A percentile compares a stretch with the other conserved stretches of the same genome.
These are phyloP conservation scores for Gossypium armourianum DNA, from an alignment of 441 rosid species.

Conservation along the genomic window DNA sequence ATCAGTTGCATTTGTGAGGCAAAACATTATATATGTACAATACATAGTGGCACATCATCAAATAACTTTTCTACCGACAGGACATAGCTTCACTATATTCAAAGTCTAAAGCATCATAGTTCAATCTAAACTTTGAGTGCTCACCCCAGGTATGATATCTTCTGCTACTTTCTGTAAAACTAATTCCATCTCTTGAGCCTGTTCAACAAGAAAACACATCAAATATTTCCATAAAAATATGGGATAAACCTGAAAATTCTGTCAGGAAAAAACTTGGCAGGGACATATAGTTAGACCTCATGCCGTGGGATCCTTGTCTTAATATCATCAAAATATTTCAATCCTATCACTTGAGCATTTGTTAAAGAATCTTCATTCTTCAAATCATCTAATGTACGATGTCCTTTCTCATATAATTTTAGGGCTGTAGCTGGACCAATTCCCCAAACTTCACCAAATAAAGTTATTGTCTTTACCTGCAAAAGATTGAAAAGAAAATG, in stretches of 20 bases:
- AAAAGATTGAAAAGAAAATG: constrained; percentile 16
- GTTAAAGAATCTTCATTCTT: constrained; percentile 68
- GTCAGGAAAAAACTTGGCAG: constrained; percentile 9
- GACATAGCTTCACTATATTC: background rate
- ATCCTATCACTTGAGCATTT: constrained; percentile 62
- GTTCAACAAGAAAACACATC: constrained; percentile 10
- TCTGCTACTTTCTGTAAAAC: constrained; percentile 62
- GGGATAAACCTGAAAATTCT: constrained; percentile 9
- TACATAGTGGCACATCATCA: constrained; percentile 3
- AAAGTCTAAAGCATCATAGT: constrained; percentile 6
- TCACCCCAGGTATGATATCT: constrained; percentile 71
- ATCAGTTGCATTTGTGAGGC: background rate
- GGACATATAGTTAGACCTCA: constrained; percentile 42
- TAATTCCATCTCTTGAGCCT: constrained; percentile 81
- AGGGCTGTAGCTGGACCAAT: constrained; percentile 88
- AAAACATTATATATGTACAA: background rate
- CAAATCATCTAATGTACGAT: constrained; percentile 65
- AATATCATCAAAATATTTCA: constrained; percentile 81
- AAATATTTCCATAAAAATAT: background rate
- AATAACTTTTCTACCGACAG: background rate
- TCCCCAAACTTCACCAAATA: constrained; percentile 96
- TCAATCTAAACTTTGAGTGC: constrained; percentile 18
- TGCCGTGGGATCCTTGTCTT: constrained; percentile 70
- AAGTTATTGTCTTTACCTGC: constrained; percentile 66
- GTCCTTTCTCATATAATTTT: constrained; percentile 81